Conservation (phyloP, 371 early-diverging fungal genomes). For the Furculomyces boomerangus region DNA sequence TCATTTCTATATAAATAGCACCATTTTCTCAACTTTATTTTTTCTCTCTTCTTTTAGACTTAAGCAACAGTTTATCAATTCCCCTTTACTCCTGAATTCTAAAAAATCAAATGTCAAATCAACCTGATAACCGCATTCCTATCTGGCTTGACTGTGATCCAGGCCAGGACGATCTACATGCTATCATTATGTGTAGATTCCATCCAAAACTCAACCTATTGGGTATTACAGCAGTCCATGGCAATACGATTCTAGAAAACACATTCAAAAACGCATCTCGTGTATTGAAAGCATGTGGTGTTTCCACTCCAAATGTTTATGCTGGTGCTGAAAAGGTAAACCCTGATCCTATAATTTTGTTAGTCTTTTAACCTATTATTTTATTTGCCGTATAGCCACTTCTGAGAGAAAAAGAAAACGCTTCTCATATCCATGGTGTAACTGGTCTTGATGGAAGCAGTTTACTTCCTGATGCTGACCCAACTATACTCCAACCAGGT, state of each 20-base stretch:
- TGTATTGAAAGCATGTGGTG: constrained; percentile 16
- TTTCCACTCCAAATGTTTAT: constrained; percentile 13
- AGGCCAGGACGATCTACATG: constrained; percentile 24
- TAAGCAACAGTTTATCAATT: not conserved
- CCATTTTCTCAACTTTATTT: too few relatives aligned
- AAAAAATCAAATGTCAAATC: not conserved
- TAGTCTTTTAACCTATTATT: not conserved
- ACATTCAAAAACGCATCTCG: constrained; percentile 5
- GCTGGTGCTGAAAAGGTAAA: constrained; percentile 6
- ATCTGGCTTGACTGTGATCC: constrained; percentile 25
- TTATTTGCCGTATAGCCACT: constrained; percentile 5
- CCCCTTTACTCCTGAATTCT: not conserved
- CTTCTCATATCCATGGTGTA: constrained; percentile 15
- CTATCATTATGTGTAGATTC: constrained; percentile 19
- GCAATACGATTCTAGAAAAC: constrained; percentile 6
- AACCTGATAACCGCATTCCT: constrained; percentile 1
- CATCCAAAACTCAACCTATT: constrained; percentile 7
- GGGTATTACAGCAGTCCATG: constrained; percentile 11
- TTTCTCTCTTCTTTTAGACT: not conserved
- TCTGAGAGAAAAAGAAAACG: constrained; percentile 7
- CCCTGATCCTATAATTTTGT: not conserved
- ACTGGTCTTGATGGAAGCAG: constrained; percentile 17
- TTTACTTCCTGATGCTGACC: constrained; percentile 11
- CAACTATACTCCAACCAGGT: not conserved
- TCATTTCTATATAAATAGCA: too few relatives aligned